A percentile compares a stretch with the other conserved stretches of the same genome.
phyloP scores from a whole-genome alignment of 1,139 yeast species.

The Kazachstania sp. region DNA sequence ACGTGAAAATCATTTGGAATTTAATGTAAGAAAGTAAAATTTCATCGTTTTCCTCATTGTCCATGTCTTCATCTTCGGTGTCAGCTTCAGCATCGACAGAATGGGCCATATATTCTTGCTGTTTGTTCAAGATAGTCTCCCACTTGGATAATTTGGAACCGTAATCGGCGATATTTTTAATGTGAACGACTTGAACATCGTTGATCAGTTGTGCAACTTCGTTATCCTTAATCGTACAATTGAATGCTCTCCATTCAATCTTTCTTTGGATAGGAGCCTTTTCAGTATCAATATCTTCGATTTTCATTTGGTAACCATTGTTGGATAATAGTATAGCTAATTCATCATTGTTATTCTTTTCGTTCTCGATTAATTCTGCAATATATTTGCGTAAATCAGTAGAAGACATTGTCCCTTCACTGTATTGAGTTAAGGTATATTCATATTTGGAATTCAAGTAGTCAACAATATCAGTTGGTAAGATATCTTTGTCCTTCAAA shows the following conservation, averaged over 20 bases:
- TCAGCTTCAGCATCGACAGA: conserved; percentile 6
- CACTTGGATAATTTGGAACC: conserved; percentile 44
- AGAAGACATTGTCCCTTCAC: conserved; percentile 18
- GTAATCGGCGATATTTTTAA: conserved; percentile 33
- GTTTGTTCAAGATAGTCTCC: conserved; percentile 49
- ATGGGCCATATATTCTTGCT: conserved; percentile 39
- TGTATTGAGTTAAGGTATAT: conserved; percentile 24
- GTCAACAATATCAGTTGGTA: conserved; percentile 15
- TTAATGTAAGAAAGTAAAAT: conserved; percentile 66
- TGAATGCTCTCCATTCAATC: conserved; percentile 65
- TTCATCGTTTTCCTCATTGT: conserved; percentile 62
- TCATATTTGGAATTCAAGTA: conserved; percentile 22
- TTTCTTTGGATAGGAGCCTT: conserved; percentile 30
- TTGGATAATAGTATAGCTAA: conserved; percentile 39
- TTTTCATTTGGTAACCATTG: conserved; percentile 22
- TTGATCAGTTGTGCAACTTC: conserved; percentile 56
- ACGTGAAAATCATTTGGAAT: conserved; percentile 56
- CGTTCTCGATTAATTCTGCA: conserved; percentile 10
- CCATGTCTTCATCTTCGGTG: conserved; percentile 32
- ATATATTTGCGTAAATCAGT: conserved; percentile 21
- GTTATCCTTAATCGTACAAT: conserved; percentile 61
- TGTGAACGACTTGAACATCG: conserved; percentile 25
- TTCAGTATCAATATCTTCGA: conserved; percentile 16
- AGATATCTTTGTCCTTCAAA: conserved; percentile 11
- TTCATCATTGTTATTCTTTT: conserved; percentile 29